Conservation (phyloP, 805 yeast species). For the Teunomyces gatunensis region DNA sequence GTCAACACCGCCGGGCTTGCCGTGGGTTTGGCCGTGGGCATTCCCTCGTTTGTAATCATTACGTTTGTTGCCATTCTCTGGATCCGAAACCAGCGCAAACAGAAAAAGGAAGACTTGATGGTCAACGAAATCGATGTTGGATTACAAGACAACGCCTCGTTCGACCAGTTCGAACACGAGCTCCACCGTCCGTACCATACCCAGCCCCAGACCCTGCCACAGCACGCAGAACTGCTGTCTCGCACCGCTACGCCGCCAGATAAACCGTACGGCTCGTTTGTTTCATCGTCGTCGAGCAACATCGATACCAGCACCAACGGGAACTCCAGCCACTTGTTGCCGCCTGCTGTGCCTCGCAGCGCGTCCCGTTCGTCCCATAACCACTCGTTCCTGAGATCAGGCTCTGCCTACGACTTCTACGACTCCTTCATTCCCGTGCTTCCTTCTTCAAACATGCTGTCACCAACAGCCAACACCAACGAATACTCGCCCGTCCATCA, state of each 20-base stretch:
- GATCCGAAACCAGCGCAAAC: conserved; percentile 29
- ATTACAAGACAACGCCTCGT: conserved; percentile 35
- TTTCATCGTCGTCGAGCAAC: conserved; percentile 9
- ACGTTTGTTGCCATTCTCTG: conserved; percentile 23
- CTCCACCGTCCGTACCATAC: conserved; percentile 25
- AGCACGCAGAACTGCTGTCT: no score
- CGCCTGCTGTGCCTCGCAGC: conserved; percentile 2
- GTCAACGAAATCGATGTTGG: conserved; percentile 33
- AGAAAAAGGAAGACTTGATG: conserved; percentile 29
- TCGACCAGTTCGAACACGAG: conserved; percentile 34
- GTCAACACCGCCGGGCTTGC: conserved; percentile 20
- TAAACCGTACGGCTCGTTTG: conserved; percentile 8
- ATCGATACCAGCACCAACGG: not conserved
- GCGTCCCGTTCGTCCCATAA: not conserved
- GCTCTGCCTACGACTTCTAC: conserved; percentile 41
- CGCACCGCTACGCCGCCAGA: conserved; percentile 2
- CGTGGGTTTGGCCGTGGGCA: conserved; percentile 42
- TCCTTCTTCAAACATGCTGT: conserved; percentile 11
- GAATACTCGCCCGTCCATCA: conserved; percentile 5
- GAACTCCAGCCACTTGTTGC: not conserved
- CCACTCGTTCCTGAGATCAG: conserved; percentile 13
- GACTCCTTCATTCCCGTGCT: conserved; percentile 41
- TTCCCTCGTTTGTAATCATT: conserved; percentile 34
- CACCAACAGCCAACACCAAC: conserved; percentile 1
- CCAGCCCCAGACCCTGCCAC: not conserved